Base-by-base conservation (phyloP, 129 eudicot genomes). In the Ambrosia artemisiifolia region DNA sequence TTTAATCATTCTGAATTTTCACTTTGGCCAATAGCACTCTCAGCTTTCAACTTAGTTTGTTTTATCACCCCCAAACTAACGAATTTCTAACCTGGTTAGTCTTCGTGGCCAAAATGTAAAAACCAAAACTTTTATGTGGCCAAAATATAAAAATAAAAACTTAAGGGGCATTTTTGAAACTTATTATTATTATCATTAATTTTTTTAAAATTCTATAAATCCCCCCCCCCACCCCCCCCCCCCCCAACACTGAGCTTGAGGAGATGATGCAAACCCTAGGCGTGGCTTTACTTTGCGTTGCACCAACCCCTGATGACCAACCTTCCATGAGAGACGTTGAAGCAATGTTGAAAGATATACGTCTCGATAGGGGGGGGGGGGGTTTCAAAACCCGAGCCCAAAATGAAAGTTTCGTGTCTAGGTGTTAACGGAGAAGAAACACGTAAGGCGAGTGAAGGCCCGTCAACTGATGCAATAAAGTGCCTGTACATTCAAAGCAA, bases 211-310 rank as follows among this genome's bases (percentile, higher is more conserved):
- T n/a, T n/a, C n/a, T n/a, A n/a, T n/a, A n/a, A n/a, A n/a, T n/a
- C n/a, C n/a, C n/a, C n/a, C n/a, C n/a, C n/a, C n/a, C n/a, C n/a
- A n/a, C n/a, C n/a, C n/a, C n/a, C n/a, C n/a, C n/a, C n/a, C n/a
- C n/a, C n/a, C 89, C 96, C 1, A 88, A 90, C 32, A 75, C 88
- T 1, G 99, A 90, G 70, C 85, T 87, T 19, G 89, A 94, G 73
- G 97, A 94, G 50, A 94, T 94, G 92, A 79, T 88, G 85, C 99
- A 95, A 69, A 87, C 96, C 0, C 44, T 95, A 70, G 99, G 99
- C 18, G 90, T 95, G 42, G 99, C 99, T 36, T 81, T 90, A 75
- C 91, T 95, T 6, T 95, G 99, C 62, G 94, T 88, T 5, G 87
- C 83, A 16, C 87, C 96, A 4, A 53, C 80, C 4, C 99, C 99